phyloP scores from a whole-genome alignment of 164 flowering plant species.

The Liquidambar formosana region DNA sequence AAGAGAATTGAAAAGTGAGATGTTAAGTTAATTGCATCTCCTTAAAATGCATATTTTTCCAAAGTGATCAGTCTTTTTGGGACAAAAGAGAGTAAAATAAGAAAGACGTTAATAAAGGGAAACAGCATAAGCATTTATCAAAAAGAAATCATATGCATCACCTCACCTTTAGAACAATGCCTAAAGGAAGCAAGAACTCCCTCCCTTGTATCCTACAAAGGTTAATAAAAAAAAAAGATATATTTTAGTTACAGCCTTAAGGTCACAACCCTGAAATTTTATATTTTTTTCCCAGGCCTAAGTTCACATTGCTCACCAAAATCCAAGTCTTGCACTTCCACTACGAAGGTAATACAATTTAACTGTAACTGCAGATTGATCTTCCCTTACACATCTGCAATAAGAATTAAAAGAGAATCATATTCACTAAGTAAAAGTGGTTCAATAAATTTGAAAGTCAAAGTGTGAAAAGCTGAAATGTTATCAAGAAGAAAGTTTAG shows the following conservation, averaged over 20 bases:
- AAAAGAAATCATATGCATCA: too few relatives aligned
- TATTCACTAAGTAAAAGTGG: neutral
- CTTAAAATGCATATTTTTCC: too few relatives aligned
- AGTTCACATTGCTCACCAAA: conserved; percentile 56
- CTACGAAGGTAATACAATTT: conserved; percentile 78
- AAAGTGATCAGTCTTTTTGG: too few relatives aligned
- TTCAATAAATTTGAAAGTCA: neutral
- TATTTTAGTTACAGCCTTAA: neutral
- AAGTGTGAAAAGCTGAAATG: neutral
- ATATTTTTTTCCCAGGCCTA: neutral
- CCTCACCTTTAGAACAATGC: conserved; percentile 76
- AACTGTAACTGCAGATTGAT: conserved; percentile 74
- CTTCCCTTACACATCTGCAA: conserved; percentile 84
- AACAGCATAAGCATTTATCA: neutral
- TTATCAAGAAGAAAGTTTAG: too few relatives aligned
- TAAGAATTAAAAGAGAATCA: conserved; percentile 2
- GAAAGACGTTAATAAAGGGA: too few relatives aligned
- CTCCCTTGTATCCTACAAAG: conserved; percentile 70
- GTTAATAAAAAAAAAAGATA: neutral
- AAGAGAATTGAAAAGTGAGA: too few relatives aligned
- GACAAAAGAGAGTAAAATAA: too few relatives aligned
- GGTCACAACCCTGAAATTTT: neutral
- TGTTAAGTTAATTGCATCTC: too few relatives aligned
- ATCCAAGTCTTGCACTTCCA: conserved; percentile 95
- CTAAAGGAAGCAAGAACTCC: conserved; percentile 90